Percentiles rank a stretch among this genome's conserved stretches.
Conservation (phyloP, 768 basidiomycete genomes). For the Strobilomyces echinocephalus region DNA sequence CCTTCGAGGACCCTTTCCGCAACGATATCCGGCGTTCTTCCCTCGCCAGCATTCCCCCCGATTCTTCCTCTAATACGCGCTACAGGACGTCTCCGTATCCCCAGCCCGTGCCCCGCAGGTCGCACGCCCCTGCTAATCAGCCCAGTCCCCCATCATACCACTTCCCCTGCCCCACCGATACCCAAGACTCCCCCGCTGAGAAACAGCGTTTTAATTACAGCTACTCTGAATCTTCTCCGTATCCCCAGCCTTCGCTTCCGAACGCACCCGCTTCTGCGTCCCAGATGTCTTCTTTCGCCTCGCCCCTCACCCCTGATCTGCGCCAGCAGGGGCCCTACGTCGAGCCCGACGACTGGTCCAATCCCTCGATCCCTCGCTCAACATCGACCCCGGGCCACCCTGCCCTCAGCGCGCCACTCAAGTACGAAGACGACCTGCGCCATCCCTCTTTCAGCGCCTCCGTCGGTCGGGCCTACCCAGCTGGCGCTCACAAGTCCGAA, state of each 20-base stretch:
- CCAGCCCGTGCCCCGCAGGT: slow-evolving; percentile 41
- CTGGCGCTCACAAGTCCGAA: slow-evolving; percentile 52
- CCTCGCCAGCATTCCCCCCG: slow-evolving; percentile 55
- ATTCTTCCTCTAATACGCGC: slow-evolving; percentile 37
- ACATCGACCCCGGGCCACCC: slow-evolving; percentile 60
- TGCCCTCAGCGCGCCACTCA: slow-evolving; percentile 43
- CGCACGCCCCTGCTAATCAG: slow-evolving; percentile 41
- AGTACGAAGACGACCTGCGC: slow-evolving; percentile 69
- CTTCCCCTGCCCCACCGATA: slow-evolving; percentile 48
- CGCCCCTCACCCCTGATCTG: slow-evolving; percentile 44
- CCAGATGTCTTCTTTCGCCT: slow-evolving; percentile 46
- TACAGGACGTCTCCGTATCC: slow-evolving; percentile 57
- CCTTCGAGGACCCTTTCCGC: slow-evolving; percentile 57
- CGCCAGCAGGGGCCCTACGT: slow-evolving; percentile 39
- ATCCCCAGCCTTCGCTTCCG: slow-evolving; percentile 46
- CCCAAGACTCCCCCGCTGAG: slow-evolving; percentile 38
- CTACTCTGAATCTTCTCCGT: slow-evolving; percentile 44
- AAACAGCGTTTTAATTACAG: slow-evolving; percentile 37
- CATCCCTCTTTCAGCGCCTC: slow-evolving; percentile 62
- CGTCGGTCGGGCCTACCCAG: slow-evolving; percentile 45
- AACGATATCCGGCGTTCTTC: slow-evolving; percentile 58
- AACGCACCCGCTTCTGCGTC: slow-evolving; percentile 50
- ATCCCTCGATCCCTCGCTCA: slow-evolving; percentile 59
- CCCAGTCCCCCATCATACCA: slow-evolving; percentile 43
- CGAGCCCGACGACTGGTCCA: slow-evolving; percentile 54